Base-by-base conservation (phyloP, 2,329 filamentous ascomycete genomes). In the Geosmithia putterillii region DNA sequence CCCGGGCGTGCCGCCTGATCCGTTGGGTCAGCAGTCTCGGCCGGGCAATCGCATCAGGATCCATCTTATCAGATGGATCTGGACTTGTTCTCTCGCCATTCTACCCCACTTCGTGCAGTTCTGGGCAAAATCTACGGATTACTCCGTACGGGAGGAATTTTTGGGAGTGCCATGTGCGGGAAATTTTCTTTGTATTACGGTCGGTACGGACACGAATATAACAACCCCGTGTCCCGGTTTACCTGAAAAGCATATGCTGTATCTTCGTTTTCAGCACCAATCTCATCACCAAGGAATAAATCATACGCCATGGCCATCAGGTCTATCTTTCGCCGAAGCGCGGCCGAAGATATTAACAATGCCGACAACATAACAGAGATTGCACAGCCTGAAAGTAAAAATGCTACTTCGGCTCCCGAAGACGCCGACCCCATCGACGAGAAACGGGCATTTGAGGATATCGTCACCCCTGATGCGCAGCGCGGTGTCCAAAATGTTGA, bases 401-500 rank as follows among this genome's bases (percentile, higher is more conserved):
- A 32, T 32, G 10, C 28, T 32, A 14, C 28, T 14, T 14, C 10
- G 10, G 3, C 6, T 14, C 28, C 28, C 28, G 6, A 32, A 32
- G 28, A 32, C 15, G 28, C 10, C 28, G 28, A 32, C 10, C 28
- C 15, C 15, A 14, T 9, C 10, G 28, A 32, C 15, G 10, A 4
- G 10, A 32, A 32, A 12, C 10, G 15, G 28, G 28, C 5, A 3
- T 32, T 32, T 12, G 28, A 32, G 28, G 72, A 75, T 54, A 62
- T 62, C 42, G 43, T 44, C 25, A 41, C 32, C 43, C 43, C 28
- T 12, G 50, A 57, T 43, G 52, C 54, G 20, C 57, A 66, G 46
- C 45, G 49, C 22, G 65, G 66, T 50, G 62, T 69, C n/a, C 52
- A 57, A 48, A 55, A 64, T 36, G 60, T 67, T 37, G 60, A 70